Conservation (phyloP, 306 rosid species). For the Quercus rubra region DNA sequence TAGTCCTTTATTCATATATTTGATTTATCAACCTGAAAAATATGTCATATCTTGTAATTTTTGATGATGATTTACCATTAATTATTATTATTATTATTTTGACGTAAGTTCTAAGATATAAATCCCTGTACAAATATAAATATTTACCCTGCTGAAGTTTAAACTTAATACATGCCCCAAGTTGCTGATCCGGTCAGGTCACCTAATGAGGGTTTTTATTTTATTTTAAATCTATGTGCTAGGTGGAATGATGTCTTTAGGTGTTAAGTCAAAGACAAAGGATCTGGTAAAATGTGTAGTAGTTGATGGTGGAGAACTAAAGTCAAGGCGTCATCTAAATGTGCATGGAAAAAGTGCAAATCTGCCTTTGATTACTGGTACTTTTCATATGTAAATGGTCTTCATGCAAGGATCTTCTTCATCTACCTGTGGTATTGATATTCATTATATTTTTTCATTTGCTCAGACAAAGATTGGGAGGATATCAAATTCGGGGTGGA, state of each 20-base stretch:
- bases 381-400: not conserved
- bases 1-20: not conserved
- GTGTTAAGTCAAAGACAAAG: slow-evolving; percentile 71
- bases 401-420: not conserved
- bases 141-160: not conserved
- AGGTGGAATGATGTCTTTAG: slow-evolving; percentile 99
- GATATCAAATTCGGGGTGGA: slow-evolving; percentile 98
- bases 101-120: not conserved
- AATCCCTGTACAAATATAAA: not conserved
- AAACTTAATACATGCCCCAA: not conserved
- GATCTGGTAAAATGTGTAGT: slow-evolving; percentile 79
- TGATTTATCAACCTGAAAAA: not conserved
- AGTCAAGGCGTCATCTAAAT: slow-evolving; percentile 95
- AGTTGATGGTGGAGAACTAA: slow-evolving; percentile 90
- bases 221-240: slow-evolving; percentile 18
- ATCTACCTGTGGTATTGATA: not conserved
- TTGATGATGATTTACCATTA: not conserved
- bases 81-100: not conserved
- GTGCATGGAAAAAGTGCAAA: slow-evolving; percentile 98
- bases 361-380: slow-evolving; percentile 95
- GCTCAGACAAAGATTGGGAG: slow-evolving; percentile 92
- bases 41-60: not conserved
- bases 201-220: not conserved
- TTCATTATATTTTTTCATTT: slow-evolving; percentile 1
- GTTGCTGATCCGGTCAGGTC: slow-evolving; percentile 1